Base-by-base conservation (phyloP, 2,329 filamentous ascomycete species). In the Trichophyton equinum region DNA sequence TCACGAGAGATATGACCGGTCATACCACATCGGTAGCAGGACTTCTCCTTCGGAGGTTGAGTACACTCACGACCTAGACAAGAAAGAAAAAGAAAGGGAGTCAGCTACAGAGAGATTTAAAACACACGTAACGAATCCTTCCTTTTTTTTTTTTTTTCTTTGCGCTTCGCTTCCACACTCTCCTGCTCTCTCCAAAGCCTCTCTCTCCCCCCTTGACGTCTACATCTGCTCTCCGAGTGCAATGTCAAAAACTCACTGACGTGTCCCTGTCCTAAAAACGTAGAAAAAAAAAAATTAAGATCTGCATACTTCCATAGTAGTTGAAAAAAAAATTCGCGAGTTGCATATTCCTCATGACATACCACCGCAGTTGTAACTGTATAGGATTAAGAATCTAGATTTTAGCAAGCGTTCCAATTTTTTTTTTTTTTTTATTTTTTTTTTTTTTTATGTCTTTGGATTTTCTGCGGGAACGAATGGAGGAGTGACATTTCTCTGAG, bases 1-100 rank as follows among this genome's bases (percentile, higher is more conserved):
- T 96, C 91, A 69, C 92, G 91, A 69, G 89, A 94, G 75, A 96
- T 88, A 82, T 97, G 92, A 65, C 91, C 92, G 67, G 85, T 78
- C 76, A 88, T 84, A 72, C 89, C 89, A 79, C 77, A 79, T 64
- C 77, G 76, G 70, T 84, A 85, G 77, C 82, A 84, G 58, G 81
- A 78, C 73, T 84, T 91, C 77, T 96, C 90, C 81, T 95, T 95
- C 71, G 88, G 84, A 62, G 90, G 87, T 74, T 89, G 85, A 65
- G 87, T 85, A 82, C 92, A 97, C 74, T 97, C 92, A 76, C 91
- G 89, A 82, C 88, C 86, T 88, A 61, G 44, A 47, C 58, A 49
- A 42, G 51, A 62, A 57, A 3, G 38, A 60, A 59, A 64, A n/a
- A 49, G 46, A 15, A 30, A 55, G 42, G 42, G 18, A 15, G 59